Base-by-base conservation (phyloP, 2,329 filamentous ascomycete genomes). In the Colletotrichum simmondsii region DNA sequence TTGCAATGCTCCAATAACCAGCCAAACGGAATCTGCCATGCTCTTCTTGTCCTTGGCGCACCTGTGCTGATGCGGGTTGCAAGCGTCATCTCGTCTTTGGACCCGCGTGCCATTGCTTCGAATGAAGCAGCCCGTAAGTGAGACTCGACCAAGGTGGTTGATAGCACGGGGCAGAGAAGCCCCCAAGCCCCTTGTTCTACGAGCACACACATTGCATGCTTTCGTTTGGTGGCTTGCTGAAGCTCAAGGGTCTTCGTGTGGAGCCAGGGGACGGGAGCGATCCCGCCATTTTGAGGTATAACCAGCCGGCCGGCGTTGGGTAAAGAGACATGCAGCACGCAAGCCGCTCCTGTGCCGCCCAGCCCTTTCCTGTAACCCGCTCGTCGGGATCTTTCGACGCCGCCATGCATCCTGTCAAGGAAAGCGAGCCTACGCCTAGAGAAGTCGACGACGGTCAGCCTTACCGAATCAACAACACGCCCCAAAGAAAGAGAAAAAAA, bases 401-500 rank as follows among this genome's bases (percentile, higher is more conserved):
- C 52, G 52, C 49, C 30, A 59, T 64, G 60, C 54, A 46, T 73
- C 42, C 26, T 61, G 56, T 46, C 53, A 46, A 57, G 42, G 30
- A 56, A 46, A 46, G 35, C 54, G 16, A 57, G 61, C 28, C 42
- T 65, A 56, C 60, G 54, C 56, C 32, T 61, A 35, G 42, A 32
- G n/a, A 28, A 46, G 5, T 52, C 60, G 60, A 71, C 42, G 66
- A 49, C 66, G 56, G 46, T 70, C 71, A 73, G 71, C 71, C 71
- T 49, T 71, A 73, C 52, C 52, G 53, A 53, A 37, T 32, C 37
- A 24, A 61, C 26, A 65, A 49, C 66, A 35, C 56, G 46, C 52
- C 53, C 68, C 7, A 26, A 11, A 28, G 26, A 12, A 35, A 4
- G 4, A 12, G 2, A 12, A 12, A 35, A 12, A 12, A 12, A 35